Conservation (phyloP, 306 rosid species). For the Glycine latifolia region DNA sequence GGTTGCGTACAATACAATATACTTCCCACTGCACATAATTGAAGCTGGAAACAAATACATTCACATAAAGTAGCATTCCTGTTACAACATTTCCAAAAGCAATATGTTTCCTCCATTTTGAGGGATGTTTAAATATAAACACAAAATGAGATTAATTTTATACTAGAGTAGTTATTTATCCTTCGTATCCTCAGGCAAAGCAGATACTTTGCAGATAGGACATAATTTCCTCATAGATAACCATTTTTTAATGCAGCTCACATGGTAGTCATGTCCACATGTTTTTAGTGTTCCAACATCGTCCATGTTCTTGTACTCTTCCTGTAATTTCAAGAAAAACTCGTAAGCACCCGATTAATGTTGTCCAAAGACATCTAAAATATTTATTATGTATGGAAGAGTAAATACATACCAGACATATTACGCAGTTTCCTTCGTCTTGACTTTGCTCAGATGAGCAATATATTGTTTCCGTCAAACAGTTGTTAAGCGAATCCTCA, state of each 20-base stretch:
- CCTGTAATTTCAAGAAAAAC: slow-evolving; percentile 54
- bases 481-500: slow-evolving; percentile 67
- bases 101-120: slow-evolving; percentile 52
- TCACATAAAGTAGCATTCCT: slow-evolving; percentile 48
- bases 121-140: slow-evolving; percentile 55
- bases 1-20: too few relatives aligned
- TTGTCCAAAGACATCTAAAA: slow-evolving; percentile 7
- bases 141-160: slow-evolving; percentile 48
- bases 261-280: slow-evolving; percentile 88
- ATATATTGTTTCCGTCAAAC: slow-evolving; percentile 77
- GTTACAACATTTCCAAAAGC: slow-evolving; percentile 46
- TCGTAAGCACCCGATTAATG: slow-evolving; percentile 5
- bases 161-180: slow-evolving; percentile 49
- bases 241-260: slow-evolving; percentile 86
- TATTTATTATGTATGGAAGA: not conserved
- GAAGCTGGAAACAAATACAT: slow-evolving; percentile 63
- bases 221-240: slow-evolving; percentile 77
- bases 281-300: slow-evolving; percentile 74
- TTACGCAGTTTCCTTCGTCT: slow-evolving; percentile 75
- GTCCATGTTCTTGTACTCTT: slow-evolving; percentile 84
- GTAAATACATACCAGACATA: slow-evolving; percentile 70
- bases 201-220: slow-evolving; percentile 81
- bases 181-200: slow-evolving; percentile 57
- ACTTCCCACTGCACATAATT: too few relatives aligned
- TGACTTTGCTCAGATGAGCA: slow-evolving; percentile 76